Conservation (phyloP, 1,284 basidiomycete species). For the Naganishia sp. region DNA sequence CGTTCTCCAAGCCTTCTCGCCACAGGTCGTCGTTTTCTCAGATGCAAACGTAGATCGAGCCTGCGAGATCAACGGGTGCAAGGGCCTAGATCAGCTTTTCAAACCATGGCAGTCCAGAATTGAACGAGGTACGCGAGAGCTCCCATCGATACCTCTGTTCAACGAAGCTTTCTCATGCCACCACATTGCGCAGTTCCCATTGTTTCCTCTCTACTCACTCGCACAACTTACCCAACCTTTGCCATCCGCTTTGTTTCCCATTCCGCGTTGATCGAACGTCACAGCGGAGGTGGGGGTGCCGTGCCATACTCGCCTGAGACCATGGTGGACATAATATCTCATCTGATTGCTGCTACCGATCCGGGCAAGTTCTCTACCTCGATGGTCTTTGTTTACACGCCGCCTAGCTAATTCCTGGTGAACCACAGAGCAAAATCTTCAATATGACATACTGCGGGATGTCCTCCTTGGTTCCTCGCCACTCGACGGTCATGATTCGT, state of each 20-base stretch:
- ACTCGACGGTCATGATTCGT: constrained; percentile 51
- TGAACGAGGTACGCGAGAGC: constrained; percentile 44
- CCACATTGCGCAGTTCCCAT: constrained; percentile 53
- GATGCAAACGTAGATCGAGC: constrained; percentile 50
- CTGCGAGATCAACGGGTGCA: constrained; percentile 51
- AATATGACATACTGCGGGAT: constrained; percentile 49
- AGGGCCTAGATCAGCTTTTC: constrained; percentile 52
- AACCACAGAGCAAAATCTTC: neutral
- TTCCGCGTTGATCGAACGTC: constrained; percentile 39
- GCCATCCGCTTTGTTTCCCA: constrained; percentile 52
- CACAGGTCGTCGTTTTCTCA: constrained; percentile 51
- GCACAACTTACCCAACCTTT: constrained; percentile 51
- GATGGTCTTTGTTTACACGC: too few species aligned
- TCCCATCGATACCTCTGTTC: neutral
- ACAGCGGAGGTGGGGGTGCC: constrained; percentile 27
- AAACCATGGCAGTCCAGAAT: constrained; percentile 52
- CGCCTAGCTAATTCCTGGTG: neutral
- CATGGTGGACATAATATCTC: constrained; percentile 49
- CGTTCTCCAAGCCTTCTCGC: constrained; percentile 51
- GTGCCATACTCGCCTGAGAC: constrained; percentile 44
- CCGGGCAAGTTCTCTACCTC: constrained; percentile 38
- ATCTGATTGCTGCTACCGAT: constrained; percentile 36
- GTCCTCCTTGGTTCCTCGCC: constrained; percentile 50
- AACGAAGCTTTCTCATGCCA: constrained; percentile 20
- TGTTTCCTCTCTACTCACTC: constrained; percentile 49